A percentile compares a stretch with the other conserved stretches of the same genome.
phyloP scores from a whole-genome alignment of 1,284 basidiomycete species.

The Microbotryum scabiosae region DNA sequence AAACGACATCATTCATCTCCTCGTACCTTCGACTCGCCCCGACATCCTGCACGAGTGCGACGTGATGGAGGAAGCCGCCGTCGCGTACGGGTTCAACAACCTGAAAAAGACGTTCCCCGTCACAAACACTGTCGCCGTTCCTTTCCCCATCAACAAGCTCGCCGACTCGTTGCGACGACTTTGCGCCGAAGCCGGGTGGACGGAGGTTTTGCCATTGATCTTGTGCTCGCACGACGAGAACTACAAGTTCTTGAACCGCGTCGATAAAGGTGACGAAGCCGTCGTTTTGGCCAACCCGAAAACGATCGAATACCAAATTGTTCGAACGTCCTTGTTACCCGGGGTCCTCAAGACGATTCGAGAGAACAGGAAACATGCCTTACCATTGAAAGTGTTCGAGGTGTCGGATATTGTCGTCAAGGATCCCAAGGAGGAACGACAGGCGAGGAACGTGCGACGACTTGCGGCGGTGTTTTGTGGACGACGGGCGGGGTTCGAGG shows the following conservation, averaged over 20 bases:
- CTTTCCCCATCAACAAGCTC: constrained; percentile 80
- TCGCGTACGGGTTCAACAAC: constrained; percentile 97
- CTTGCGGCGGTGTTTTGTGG: constrained; percentile 91
- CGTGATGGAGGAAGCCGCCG: constrained; percentile 95
- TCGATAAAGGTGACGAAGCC: constrained; percentile 69
- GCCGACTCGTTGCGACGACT: constrained; percentile 80
- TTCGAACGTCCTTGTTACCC: constrained; percentile 87
- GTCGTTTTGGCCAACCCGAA: constrained; percentile 94
- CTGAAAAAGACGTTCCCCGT: constrained; percentile 82
- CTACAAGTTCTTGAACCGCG: constrained; percentile 81
- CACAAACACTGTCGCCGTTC: constrained; percentile 93
- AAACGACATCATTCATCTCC: constrained; percentile 60
- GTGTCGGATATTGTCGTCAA: constrained; percentile 88
- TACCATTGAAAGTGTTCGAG: constrained; percentile 92
- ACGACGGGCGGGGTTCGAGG: constrained; percentile 85
- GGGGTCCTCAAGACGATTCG: constrained; percentile 93
- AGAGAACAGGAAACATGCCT: constrained; percentile 87
- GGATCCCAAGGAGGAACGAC: constrained; percentile 66
- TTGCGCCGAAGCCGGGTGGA: constrained; percentile 91
- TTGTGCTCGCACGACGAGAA: constrained; percentile 99
- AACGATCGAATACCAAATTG: constrained; percentile 95
- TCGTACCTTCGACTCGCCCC: constrained; percentile 81
- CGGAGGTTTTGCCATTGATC: constrained; percentile 89
- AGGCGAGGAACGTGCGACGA: constrained; percentile 76
- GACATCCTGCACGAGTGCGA: constrained; percentile 98